phyloP scores from a whole-genome alignment of 2,329 filamentous ascomycete genomes.

The Monosporascus ibericus region DNA sequence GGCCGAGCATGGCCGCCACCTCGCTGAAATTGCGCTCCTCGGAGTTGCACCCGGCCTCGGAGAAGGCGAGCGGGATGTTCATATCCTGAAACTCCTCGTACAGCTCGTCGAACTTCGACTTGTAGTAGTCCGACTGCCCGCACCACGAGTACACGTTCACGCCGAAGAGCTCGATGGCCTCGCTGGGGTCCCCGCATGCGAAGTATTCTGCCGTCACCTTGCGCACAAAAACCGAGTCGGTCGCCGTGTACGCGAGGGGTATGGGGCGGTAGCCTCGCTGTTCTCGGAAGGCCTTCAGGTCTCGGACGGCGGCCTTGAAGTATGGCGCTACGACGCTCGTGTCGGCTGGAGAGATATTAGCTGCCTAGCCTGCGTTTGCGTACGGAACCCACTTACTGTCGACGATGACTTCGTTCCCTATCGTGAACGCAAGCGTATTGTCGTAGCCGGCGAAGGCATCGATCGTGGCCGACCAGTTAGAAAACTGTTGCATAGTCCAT shows the following conservation, averaged over 20 bases:
- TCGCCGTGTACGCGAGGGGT: constrained; percentile 63
- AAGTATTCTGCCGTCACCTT: constrained; percentile 56
- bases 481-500: constrained; percentile 47
- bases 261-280: constrained; percentile 51
- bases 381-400: background rate
- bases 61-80: constrained; percentile 59
- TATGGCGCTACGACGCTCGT: constrained; percentile 46
- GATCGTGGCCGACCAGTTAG: constrained; percentile 53
- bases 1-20: constrained; percentile 52
- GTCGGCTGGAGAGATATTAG: background rate
- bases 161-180: constrained; percentile 56
- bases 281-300: constrained; percentile 63
- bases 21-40: constrained; percentile 53
- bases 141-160: constrained; percentile 67
- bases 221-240: constrained; percentile 56
- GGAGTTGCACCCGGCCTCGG: constrained; percentile 60
- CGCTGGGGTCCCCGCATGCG: constrained; percentile 44
- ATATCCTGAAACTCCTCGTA: constrained; percentile 52
- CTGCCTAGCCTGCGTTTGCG: too few species aligned
- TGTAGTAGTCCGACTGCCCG: constrained; percentile 48
- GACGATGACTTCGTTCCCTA: background rate
- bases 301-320: constrained; percentile 53
- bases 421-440: constrained; percentile 31
- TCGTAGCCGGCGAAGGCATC: constrained; percentile 66
- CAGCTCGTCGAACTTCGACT: constrained; percentile 49